Base-by-base conservation (phyloP, 2,329 filamentous ascomycete genomes). In the Colletotrichum echinochloae region DNA sequence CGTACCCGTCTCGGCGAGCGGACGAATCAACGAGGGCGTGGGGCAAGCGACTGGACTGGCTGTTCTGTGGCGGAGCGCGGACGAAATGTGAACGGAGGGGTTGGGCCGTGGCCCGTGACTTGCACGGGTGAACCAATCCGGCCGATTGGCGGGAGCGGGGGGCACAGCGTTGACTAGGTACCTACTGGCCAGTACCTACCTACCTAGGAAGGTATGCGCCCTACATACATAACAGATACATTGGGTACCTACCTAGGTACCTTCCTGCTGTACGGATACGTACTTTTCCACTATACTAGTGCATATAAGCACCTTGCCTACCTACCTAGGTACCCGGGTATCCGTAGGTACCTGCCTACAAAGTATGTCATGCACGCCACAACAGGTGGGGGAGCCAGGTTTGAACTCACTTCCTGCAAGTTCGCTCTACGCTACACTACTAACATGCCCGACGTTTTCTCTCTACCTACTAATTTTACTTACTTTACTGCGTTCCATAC, bases 11-110 rank as follows among this genome's bases (percentile, higher is more conserved):
- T 57, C 30, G 46, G 57, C 46, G 44, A 71, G 30, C 46, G 35
- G 68, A 46, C 68, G 23, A 71, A 71, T 68, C 52, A 62, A 6
- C 46, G 20, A 48, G 14, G 41, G 44, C 4, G 3, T 11, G 20
- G 5, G 56, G 6, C 28, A 46, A 35, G 28, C 33, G 8, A 28
- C 52, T 8, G 30, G 8, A 28, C 52, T 8, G 30, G 30, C n/a
- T n/a, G 7, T 33, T 44, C 41, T 70, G 67, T 70, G 67, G 67
- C 67, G 67, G 64, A 70, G 67, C 64, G 51, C 30, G 20, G 51
- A 54, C 51, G 64, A 57, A 9, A 18, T 41, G 39, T 67, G 64
- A 61, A 57, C 63, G 30, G 28, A 28, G 51, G 30, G 20, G 4
- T 23, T 54, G 18, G 30, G 30, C 49, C 35, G n/a, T 44, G 23